These are phyloP conservation scores for Chrysoporthe deuterocubensis DNA, from an alignment of 2,329 filamentous ascomycete genomes.

Conservation along the genomic window DNA sequence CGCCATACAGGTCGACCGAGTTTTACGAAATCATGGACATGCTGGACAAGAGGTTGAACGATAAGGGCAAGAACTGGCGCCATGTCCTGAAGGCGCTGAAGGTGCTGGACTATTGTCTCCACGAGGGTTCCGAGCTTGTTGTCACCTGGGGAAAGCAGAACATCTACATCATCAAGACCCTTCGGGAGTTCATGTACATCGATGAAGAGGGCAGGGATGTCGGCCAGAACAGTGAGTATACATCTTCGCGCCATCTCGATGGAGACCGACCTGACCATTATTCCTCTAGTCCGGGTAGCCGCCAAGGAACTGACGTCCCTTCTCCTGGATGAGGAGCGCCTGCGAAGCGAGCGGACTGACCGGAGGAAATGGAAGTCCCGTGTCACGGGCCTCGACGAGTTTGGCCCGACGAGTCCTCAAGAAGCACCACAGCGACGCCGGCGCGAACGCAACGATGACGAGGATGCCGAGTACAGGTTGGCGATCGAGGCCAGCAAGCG, in stretches of 20 bases:
- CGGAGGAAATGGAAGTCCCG: constrained; percentile 96
- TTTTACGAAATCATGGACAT: constrained; percentile 99
- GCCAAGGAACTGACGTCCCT: constrained; percentile 94
- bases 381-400: constrained; percentile 91
- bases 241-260: no score
- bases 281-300: constrained; percentile 77
- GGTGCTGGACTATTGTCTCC: constrained; percentile 95
- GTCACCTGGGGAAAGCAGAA: constrained; percentile 99
- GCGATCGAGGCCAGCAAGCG: constrained; percentile 94
- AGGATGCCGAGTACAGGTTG: constrained; percentile 87
- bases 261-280: constrained; percentile 32
- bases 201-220: constrained; percentile 96
- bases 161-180: constrained; percentile 97
- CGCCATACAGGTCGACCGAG: constrained; percentile 74
- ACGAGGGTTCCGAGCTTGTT: constrained; percentile 94
- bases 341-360: constrained; percentile 88
- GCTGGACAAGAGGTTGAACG: constrained; percentile 97
- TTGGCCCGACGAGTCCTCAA: constrained; percentile 51
- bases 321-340: constrained; percentile 89
- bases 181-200: constrained; percentile 95
- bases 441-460: constrained; percentile 68
- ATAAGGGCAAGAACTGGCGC: constrained; percentile 99
- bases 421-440: constrained; percentile 50
- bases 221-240: constrained; percentile 80
- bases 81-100: constrained; percentile 98